Conservation (phyloP, 1,284 basidiomycete genomes). For the Flammula alnicola region DNA sequence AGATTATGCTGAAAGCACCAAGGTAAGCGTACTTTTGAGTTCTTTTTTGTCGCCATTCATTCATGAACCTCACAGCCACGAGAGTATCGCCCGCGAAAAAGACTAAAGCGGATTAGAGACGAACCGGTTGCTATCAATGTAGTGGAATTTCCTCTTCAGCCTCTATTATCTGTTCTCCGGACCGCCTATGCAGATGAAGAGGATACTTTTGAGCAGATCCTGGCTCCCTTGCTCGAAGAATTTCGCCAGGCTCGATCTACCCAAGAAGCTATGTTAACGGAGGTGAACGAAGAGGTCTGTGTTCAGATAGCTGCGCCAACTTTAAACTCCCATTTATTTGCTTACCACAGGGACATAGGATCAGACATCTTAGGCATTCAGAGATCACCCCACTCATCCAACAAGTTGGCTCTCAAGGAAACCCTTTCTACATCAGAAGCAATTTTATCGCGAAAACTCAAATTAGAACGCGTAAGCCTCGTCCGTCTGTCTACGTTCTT, state of each 20-base stretch:
- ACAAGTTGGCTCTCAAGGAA: slow-evolving; percentile 19
- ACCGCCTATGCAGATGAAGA: slow-evolving; percentile 13
- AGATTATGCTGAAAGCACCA: slow-evolving; percentile 15
- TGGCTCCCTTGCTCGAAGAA: slow-evolving; percentile 39
- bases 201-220: slow-evolving; percentile 40
- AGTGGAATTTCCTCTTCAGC: slow-evolving; percentile 13
- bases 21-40: neutral
- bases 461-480: slow-evolving; percentile 45
- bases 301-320: too few relatives aligned
- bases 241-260: slow-evolving; percentile 35
- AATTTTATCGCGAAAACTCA: slow-evolving; percentile 52
- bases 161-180: slow-evolving; percentile 16
- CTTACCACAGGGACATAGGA: slow-evolving; percentile 37
- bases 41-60: neutral
- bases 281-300: slow-evolving; percentile 36
- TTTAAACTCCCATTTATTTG: neutral
- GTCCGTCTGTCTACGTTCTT: neutral
- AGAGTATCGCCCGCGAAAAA: slow-evolving; percentile 13
- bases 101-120: slow-evolving; percentile 9
- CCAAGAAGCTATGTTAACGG: slow-evolving; percentile 31
- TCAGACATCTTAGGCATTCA: slow-evolving; percentile 43
- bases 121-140: neutral
- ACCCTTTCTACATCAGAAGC: slow-evolving; percentile 33
- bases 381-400: slow-evolving; percentile 39
- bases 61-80: neutral